Conservation (phyloP, 805 yeast genomes). For the Starmerella vitae region DNA sequence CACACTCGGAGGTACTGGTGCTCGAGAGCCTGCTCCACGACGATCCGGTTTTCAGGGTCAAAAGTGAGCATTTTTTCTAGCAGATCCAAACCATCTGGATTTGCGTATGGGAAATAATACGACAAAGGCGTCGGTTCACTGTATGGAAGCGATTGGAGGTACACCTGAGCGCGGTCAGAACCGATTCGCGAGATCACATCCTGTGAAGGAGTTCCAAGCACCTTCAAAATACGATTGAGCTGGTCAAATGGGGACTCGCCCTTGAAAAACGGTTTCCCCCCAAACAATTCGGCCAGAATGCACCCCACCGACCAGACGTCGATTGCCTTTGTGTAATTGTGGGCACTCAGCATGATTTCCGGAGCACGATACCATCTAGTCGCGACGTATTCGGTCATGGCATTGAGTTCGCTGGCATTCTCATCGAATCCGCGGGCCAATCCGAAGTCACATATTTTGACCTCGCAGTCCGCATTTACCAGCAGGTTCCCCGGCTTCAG, state of each 20-base stretch:
- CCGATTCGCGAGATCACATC: constrained; percentile 55
- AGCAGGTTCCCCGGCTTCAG: constrained; percentile 79
- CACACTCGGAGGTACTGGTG: constrained; percentile 82
- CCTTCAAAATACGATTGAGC: constrained; percentile 66
- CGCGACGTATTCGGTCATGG: constrained; percentile 95
- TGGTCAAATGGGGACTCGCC: constrained; percentile 92
- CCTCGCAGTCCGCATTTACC: constrained; percentile 82
- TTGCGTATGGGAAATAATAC: constrained; percentile 37
- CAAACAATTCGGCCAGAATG: constrained; percentile 77
- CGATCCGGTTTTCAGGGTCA: constrained; percentile 68
- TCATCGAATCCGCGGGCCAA: constrained; percentile 52
- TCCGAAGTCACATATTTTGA: constrained; percentile 90
- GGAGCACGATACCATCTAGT: constrained; percentile 98
- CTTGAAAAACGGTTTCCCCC: constrained; percentile 80
- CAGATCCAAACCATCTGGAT: constrained; percentile 56
- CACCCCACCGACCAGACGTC: constrained; percentile 97
- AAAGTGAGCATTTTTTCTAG: constrained; percentile 60
- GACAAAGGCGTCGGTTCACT: constrained; percentile 47
- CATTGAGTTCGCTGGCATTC: constrained; percentile 30
- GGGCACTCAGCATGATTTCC: constrained; percentile 89
- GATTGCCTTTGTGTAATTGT: constrained; percentile 85
- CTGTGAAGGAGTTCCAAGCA: constrained; percentile 75
- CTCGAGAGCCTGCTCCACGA: constrained; percentile 68
- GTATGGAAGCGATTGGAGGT: constrained; percentile 65
- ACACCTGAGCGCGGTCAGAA: constrained; percentile 76